Evolutionary conservation across 2,329 filamentous ascomycete species (phyloP).

Genomic region (Lachnellula hyalina): DNA sequence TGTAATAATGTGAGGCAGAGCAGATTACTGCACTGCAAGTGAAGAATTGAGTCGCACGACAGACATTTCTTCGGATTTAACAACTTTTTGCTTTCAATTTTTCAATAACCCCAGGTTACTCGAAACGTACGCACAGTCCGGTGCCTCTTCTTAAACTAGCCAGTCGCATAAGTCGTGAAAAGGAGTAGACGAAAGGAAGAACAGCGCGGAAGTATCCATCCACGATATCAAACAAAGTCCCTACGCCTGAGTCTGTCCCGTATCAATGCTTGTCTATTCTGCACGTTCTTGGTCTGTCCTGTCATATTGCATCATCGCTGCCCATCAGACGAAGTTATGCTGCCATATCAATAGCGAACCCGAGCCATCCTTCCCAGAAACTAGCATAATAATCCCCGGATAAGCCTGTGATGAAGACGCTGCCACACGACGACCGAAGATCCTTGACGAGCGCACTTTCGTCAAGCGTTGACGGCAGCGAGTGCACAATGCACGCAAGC

Average conservation of each 20-base stretch:
- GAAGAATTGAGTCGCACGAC: no score
- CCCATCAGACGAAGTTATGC: background rate
- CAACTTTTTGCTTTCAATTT: no score
- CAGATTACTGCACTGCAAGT: no score
- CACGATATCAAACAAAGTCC: no score
- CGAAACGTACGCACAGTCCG: no score
- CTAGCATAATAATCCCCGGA: slow-evolving; percentile 36
- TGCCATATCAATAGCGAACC: slow-evolving; percentile 29
- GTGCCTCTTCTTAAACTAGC: no score
- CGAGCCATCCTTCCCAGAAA: slow-evolving; percentile 34
- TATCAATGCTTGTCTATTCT: background rate
- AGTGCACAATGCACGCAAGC: slow-evolving; percentile 36
- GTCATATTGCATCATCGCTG: background rate
- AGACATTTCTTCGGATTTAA: no score
- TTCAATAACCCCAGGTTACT: no score
- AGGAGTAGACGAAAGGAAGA: no score
- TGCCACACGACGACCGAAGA: slow-evolving; percentile 33
- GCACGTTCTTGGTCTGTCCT: background rate
- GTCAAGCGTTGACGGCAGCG: slow-evolving; percentile 30
- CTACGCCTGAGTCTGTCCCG: background rate
- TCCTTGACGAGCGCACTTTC: slow-evolving; percentile 29
- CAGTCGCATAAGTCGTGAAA: no score
- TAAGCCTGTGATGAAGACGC: slow-evolving; percentile 37
- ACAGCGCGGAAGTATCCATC: no score
- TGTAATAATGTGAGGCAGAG: no score